Evolutionary conservation across 2,329 filamentous ascomycete species (phyloP).

Genomic region (Acephala macrosclerotiorum): DNA sequence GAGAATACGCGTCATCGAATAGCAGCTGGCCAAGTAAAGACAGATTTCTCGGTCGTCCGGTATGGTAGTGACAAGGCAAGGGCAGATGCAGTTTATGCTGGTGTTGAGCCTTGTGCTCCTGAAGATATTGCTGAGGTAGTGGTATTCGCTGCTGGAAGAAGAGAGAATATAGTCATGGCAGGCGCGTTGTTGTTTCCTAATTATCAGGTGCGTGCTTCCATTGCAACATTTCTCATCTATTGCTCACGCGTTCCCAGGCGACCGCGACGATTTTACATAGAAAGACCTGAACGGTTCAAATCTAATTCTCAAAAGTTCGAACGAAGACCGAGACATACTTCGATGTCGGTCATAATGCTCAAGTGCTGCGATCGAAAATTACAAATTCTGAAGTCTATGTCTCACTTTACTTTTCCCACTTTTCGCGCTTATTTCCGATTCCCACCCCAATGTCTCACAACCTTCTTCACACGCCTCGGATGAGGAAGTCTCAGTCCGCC

Average conservation of each 20-base stretch:
- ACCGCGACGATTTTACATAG: slow-evolving; percentile 52
- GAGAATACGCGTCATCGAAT: slow-evolving; percentile 85
- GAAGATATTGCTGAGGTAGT: slow-evolving; percentile 91
- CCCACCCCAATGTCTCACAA: background rate
- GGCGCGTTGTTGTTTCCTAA: slow-evolving; percentile 87
- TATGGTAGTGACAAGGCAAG: slow-evolving; percentile 89
- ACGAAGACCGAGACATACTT: background rate
- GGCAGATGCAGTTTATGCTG: slow-evolving; percentile 87
- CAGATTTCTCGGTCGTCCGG: slow-evolving; percentile 90
- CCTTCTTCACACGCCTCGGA: background rate
- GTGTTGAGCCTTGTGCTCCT: slow-evolving; percentile 81
- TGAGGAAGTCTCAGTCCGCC: background rate
- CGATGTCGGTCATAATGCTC: background rate
- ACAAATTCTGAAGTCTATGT: background rate
- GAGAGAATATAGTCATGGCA: slow-evolving; percentile 89
- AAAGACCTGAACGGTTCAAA: slow-evolving; percentile 35
- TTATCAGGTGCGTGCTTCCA: slow-evolving; percentile 72
- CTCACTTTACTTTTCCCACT: background rate
- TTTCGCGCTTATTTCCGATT: too few relatives aligned
- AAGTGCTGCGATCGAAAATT: background rate
- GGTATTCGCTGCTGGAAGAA: slow-evolving; percentile 81
- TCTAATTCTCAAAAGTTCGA: background rate
- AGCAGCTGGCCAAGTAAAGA: slow-evolving; percentile 93
- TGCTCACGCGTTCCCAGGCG: slow-evolving; percentile 33
- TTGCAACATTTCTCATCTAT: slow-evolving; percentile 6